These are phyloP conservation scores for Geranium brycei DNA, from an alignment of 345 rosid genomes.

Conservation along the genomic window DNA sequence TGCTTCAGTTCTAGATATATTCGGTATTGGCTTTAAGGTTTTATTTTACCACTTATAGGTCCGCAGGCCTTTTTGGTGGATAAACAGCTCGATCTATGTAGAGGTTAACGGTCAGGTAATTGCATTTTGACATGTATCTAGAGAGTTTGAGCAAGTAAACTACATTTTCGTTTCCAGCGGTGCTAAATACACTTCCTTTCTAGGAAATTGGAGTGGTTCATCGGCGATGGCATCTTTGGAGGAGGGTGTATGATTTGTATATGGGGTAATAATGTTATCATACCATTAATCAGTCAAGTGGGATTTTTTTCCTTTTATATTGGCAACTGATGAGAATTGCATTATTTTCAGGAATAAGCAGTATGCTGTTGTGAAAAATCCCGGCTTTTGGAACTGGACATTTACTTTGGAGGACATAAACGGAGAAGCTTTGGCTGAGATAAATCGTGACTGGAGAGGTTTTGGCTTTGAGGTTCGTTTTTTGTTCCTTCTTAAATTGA, in stretches of 20 bases:
- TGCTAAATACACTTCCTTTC: constrained; percentile 2
- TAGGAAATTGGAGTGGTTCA: constrained; percentile 95
- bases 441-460: constrained; percentile 97
- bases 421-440: constrained; percentile 64
- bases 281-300: constrained; percentile 3
- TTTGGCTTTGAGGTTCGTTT: constrained; percentile 79
- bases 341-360: constrained; percentile 52
- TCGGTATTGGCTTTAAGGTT: constrained; percentile 13
- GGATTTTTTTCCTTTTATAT: background rate
- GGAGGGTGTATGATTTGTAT: constrained; percentile 86
- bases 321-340: background rate
- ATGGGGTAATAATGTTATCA: constrained; percentile 41
- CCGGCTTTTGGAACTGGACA: constrained; percentile 98
- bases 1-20: constrained; percentile 7
- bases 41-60: constrained; percentile 37
- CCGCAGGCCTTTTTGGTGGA: constrained; percentile 93
- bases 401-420: constrained; percentile 76
- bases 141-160: background rate
- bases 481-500: background rate
- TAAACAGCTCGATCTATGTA: constrained; percentile 85
- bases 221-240: constrained; percentile 94
- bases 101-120: constrained; percentile 81
- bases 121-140: constrained; percentile 5
- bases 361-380: constrained; percentile 87
- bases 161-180: background rate